Evolutionary conservation across 345 rosid genomes (phyloP).

Genomic region (Melaleuca alternifolia): DNA sequence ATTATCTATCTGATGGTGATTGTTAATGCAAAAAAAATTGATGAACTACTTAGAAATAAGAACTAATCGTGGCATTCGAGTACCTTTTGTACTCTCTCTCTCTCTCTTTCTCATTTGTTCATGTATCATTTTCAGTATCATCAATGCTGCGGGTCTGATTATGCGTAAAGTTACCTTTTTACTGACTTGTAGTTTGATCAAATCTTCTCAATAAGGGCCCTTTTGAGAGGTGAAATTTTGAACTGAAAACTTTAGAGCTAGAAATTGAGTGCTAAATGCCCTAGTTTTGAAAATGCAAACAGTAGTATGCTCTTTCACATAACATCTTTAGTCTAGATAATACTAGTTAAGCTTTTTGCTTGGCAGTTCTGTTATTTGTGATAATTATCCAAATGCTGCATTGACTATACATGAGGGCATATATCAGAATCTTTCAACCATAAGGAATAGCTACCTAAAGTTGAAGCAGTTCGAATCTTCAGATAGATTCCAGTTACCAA

Average conservation of each 20-base stretch:
- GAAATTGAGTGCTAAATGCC: background rate
- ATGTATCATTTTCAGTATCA: background rate
- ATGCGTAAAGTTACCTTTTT: background rate
- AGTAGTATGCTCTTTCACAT: background rate
- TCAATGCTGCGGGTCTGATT: background rate
- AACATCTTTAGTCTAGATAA: background rate
- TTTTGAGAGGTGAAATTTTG: background rate
- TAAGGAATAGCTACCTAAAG: background rate
- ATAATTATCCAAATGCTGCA: background rate
- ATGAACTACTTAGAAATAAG: background rate
- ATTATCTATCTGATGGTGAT: background rate
- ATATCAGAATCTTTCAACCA: background rate
- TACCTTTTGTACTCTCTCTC: constrained; percentile 1
- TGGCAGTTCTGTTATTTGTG: background rate
- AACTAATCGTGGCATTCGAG: background rate
- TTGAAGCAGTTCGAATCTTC: background rate
- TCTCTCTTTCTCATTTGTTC: background rate
- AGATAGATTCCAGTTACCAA: background rate
- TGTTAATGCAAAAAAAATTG: background rate
- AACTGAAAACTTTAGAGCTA: background rate
- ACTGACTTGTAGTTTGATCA: background rate
- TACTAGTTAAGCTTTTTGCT: background rate
- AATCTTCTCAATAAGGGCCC: background rate
- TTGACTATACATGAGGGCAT: background rate
- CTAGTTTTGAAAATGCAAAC: background rate